Evolutionary conservation across 2,329 filamentous ascomycete genomes (phyloP).

Genomic region (Phialophora chinensis): DNA sequence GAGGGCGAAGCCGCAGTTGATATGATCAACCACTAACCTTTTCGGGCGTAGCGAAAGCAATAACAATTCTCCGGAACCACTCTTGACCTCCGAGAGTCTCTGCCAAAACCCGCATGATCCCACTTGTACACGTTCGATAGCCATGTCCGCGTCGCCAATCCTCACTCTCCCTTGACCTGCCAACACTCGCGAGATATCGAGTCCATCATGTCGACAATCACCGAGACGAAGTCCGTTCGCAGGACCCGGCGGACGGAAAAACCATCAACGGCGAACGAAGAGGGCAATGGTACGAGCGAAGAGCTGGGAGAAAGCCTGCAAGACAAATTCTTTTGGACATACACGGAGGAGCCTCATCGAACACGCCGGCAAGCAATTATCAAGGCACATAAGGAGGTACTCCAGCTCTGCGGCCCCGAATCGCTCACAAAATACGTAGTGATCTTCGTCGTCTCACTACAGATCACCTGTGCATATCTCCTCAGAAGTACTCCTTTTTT

Average conservation of each 20-base stretch:
- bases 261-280: neutral
- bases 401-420: conserved; percentile 95
- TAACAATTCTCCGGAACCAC: neutral
- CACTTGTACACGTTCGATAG: neutral
- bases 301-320: conserved; percentile 31
- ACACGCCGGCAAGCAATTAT: conserved; percentile 92
- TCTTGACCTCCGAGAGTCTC: no score
- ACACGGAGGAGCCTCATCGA: conserved; percentile 95
- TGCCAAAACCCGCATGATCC: neutral
- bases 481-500: conserved; percentile 79
- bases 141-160: neutral
- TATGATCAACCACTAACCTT: neutral
- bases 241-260: conserved; percentile 12
- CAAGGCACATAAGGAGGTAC: conserved; percentile 96
- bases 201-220: conserved; percentile 30
- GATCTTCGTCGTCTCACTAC: conserved; percentile 78
- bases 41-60: neutral
- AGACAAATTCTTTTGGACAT: conserved; percentile 93
- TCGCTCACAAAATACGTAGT: conserved; percentile 96
- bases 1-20: neutral
- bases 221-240: conserved; percentile 30
- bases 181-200: conserved; percentile 1
- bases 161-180: neutral
- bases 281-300: conserved; percentile 14
- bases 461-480: conserved; percentile 76